Conservation (phyloP, 2,329 filamentous ascomycete species). For the Amauroascus niger region DNA sequence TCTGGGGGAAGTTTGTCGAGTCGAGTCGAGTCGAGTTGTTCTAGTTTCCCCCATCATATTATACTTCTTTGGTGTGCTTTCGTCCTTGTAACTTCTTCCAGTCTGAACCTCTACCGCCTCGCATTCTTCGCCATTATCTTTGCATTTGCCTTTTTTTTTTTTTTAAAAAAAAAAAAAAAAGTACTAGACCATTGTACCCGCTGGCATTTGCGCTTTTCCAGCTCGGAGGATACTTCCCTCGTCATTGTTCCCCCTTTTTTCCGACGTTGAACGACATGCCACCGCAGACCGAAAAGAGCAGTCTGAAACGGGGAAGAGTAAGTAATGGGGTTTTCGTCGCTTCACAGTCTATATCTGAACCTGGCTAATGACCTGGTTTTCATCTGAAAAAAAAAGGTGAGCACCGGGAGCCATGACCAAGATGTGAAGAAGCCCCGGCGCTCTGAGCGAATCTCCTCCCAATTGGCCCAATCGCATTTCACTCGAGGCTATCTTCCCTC, state of each 20-base stretch:
- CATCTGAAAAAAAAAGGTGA: slow-evolving; percentile 32
- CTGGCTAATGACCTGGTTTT: slow-evolving; percentile 17
- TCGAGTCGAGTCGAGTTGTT: not conserved
- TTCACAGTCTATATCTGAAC: slow-evolving; percentile 16
- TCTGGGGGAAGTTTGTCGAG: no score
- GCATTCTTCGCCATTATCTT: no score
- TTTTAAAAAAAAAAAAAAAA: no score
- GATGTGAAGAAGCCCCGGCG: slow-evolving; percentile 78
- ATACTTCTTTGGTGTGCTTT: no score
- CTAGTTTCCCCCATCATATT: no score
- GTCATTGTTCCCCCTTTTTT: not conserved
- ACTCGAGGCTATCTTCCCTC: slow-evolving; percentile 68
- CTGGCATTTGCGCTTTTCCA: not conserved
- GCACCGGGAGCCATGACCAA: slow-evolving; percentile 48
- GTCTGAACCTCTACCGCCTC: no score
- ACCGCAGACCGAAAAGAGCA: slow-evolving; percentile 61
- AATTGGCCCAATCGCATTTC: slow-evolving; percentile 38
- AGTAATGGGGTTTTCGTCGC: slow-evolving; percentile 29
- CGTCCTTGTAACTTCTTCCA: not conserved
- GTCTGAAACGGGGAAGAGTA: slow-evolving; percentile 74
- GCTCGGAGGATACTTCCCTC: not conserved
- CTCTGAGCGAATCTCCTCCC: slow-evolving; percentile 61
- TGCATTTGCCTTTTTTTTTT: no score
- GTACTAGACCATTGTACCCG: no score
- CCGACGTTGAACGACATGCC: slow-evolving; percentile 9